A percentile compares a stretch with the other conserved stretches of the same genome.
These are phyloP conservation scores for Geranium incanum DNA, from an alignment of 441 rosid genomes.

Conservation along the genomic window DNA sequence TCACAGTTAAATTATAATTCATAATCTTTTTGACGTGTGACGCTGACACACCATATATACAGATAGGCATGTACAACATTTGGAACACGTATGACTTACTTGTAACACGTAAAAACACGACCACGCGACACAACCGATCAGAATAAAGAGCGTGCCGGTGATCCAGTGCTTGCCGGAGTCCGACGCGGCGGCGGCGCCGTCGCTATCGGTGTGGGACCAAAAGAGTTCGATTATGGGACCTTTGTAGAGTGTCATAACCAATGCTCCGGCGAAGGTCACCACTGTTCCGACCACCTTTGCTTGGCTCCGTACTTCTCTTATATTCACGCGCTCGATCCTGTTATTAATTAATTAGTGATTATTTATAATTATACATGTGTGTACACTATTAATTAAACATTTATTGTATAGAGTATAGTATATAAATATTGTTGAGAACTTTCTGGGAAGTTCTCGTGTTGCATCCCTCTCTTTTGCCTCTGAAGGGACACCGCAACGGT, in stretches of 20 bases:
- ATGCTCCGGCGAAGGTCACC: slow-evolving; percentile 53
- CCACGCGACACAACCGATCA: slow-evolving; percentile 59
- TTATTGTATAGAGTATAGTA: too few relatives aligned
- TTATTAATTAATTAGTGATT: background rate
- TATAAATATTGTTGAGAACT: too few relatives aligned
- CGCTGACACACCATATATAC: too few relatives aligned
- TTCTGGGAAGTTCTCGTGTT: too few relatives aligned
- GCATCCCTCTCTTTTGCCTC: too few relatives aligned
- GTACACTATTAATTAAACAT: too few relatives aligned
- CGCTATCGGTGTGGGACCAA: slow-evolving; percentile 24
- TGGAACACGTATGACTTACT: slow-evolving; percentile 22
- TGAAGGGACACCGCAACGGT: too few relatives aligned
- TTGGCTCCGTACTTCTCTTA: slow-evolving; percentile 35
- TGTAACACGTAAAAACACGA: slow-evolving; percentile 59
- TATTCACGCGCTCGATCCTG: slow-evolving; percentile 48
- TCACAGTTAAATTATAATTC: too few relatives aligned
- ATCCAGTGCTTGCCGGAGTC: slow-evolving; percentile 44
- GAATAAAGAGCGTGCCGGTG: slow-evolving; percentile 48
- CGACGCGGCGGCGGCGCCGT: slow-evolving; percentile 17
- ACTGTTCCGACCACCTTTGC: slow-evolving; percentile 58
- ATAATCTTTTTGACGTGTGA: too few relatives aligned
- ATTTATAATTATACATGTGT: background rate
- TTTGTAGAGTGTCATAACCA: slow-evolving; percentile 59
- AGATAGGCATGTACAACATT: too few relatives aligned
- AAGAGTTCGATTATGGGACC: slow-evolving; percentile 47